phyloP scores from a whole-genome alignment of 345 rosid species.

The Syzygium aqueum region DNA sequence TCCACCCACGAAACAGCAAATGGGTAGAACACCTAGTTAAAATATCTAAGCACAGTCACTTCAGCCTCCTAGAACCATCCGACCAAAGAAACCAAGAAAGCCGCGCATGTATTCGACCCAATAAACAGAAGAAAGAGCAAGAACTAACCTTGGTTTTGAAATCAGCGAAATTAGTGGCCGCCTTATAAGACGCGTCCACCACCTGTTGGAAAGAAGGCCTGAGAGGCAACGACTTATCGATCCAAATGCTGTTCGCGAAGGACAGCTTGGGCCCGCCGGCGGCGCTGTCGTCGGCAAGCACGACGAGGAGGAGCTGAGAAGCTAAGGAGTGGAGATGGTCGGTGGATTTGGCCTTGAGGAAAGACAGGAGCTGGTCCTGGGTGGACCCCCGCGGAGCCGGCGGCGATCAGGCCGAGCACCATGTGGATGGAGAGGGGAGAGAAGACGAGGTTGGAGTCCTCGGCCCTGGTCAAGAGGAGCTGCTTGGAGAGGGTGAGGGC shows the following conservation, averaged over 20 bases:
- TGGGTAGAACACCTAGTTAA: too few relatives aligned
- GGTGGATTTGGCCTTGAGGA: conserved; percentile 11
- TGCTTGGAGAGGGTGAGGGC: neutral
- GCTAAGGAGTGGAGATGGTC: conserved; percentile 7
- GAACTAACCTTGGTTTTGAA: conserved; percentile 6
- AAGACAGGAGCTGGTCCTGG: conserved; percentile 9
- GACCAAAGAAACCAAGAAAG: neutral
- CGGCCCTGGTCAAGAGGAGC: neutral
- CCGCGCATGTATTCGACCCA: neutral
- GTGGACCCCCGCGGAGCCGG: conserved; percentile 7
- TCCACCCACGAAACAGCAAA: too few relatives aligned
- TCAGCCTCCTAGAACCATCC: too few relatives aligned
- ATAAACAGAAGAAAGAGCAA: neutral
- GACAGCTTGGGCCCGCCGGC: conserved; percentile 6
- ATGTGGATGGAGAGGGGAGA: conserved; percentile 17
- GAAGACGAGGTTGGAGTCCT: conserved; percentile 1
- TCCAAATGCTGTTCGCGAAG: conserved; percentile 1
- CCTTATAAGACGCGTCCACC: conserved; percentile 3
- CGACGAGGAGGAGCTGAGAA: conserved; percentile 3
- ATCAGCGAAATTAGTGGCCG: neutral
- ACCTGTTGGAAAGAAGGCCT: conserved; percentile 9
- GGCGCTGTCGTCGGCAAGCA: conserved; percentile 1
- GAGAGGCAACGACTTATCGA: neutral
- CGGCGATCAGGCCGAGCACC: conserved; percentile 8
- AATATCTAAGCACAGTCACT: too few relatives aligned